phyloP scores from a whole-genome alignment of 208 protist genomes.

The Wallacemonas rigidus region DNA sequence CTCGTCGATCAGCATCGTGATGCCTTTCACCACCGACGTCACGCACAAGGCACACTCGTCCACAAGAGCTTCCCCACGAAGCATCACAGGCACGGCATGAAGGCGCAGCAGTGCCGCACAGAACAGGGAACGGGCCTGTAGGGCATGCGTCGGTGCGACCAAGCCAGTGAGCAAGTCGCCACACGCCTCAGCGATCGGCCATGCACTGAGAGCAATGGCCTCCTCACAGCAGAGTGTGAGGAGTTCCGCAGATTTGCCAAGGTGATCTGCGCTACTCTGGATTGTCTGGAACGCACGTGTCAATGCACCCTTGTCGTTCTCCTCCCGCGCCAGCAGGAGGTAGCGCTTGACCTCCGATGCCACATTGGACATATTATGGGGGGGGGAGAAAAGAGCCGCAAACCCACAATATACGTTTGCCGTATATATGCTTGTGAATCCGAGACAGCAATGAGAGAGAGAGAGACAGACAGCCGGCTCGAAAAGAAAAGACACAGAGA shows the following conservation, averaged over 20 bases:
- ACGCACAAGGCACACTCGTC: slow-evolving; percentile 48
- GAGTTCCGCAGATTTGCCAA: slow-evolving; percentile 43
- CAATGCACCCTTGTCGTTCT: slow-evolving; percentile 24
- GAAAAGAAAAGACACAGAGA: no score
- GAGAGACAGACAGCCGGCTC: no score
- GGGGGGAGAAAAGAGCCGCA: no score
- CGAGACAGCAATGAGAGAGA: no score
- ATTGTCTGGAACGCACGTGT: slow-evolving; percentile 32
- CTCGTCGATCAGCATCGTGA: slow-evolving; percentile 67
- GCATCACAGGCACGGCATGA: slow-evolving; percentile 36
- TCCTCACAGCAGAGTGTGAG: slow-evolving; percentile 76
- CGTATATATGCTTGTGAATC: no score
- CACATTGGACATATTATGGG: slow-evolving; percentile 8
- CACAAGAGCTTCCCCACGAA: slow-evolving; percentile 41
- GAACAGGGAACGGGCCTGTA: slow-evolving; percentile 58
- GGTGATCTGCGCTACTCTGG: not conserved
- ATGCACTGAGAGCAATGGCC: slow-evolving; percentile 63
- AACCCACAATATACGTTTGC: no score
- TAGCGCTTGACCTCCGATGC: slow-evolving; percentile 35
- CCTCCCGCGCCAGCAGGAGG: slow-evolving; percentile 26
- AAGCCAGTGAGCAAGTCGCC: slow-evolving; percentile 29
- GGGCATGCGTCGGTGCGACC: slow-evolving; percentile 36
- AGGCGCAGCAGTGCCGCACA: slow-evolving; percentile 63
- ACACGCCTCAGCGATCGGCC: slow-evolving; percentile 54
- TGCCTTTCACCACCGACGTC: slow-evolving; percentile 51